Conservation (phyloP, 2,329 filamentous ascomycete genomes). For the Colletotrichum filicis region DNA sequence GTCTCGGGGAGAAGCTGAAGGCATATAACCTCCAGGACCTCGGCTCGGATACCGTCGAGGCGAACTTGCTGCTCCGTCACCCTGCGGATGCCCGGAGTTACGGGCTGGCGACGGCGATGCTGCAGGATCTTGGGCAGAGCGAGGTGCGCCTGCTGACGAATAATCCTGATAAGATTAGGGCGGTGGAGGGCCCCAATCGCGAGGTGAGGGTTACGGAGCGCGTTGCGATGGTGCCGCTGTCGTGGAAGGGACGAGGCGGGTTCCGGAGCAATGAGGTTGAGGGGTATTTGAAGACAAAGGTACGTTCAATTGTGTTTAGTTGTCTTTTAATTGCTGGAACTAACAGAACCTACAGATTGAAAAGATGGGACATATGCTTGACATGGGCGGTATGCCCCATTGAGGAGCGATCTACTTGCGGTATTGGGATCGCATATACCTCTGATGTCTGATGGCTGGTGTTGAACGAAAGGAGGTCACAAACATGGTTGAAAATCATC, state of each 20-base stretch:
- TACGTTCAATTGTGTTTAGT: conserved; percentile 52
- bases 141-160: conserved; percentile 91
- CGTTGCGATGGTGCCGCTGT: conserved; percentile 94
- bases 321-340: neutral
- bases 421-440: too few relatives aligned
- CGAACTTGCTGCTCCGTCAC: conserved; percentile 89
- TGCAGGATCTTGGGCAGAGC: conserved; percentile 83
- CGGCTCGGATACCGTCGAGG: conserved; percentile 97
- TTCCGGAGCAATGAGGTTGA: conserved; percentile 91
- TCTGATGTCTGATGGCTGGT: neutral
- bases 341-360: conserved; percentile 68
- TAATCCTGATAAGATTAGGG: conserved; percentile 96
- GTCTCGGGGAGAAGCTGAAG: conserved; percentile 94
- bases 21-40: conserved; percentile 98
- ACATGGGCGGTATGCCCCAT: conserved; percentile 54
- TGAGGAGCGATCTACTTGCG: neutral
- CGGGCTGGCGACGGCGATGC: conserved; percentile 94
- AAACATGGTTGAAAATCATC: neutral
- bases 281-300: conserved; percentile 95
- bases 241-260: conserved; percentile 88
- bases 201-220: conserved; percentile 90
- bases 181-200: conserved; percentile 89
- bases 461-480: too few relatives aligned
- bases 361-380: conserved; percentile 87
- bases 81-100: conserved; percentile 96